Evolutionary conservation across 305 asterid species (phyloP).

Genomic region (Ajuga reptans): DNA sequence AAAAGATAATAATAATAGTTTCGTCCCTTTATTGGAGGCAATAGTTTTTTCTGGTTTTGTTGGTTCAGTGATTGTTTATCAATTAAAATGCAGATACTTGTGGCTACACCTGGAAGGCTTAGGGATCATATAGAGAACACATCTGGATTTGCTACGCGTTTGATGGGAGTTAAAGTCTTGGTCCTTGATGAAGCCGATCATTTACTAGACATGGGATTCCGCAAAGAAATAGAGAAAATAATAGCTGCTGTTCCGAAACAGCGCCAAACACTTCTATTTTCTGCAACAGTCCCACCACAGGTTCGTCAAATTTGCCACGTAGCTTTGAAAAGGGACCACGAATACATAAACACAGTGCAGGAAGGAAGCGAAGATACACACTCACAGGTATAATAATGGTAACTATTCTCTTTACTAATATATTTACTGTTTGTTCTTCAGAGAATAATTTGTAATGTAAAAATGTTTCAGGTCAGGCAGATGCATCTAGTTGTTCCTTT

Average conservation of each 20-base stretch:
- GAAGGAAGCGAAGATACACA: slow-evolving; percentile 98
- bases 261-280: slow-evolving; percentile 95
- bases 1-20: too few species aligned
- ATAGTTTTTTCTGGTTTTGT: background rate
- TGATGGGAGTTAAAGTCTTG: slow-evolving; percentile 87
- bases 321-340: slow-evolving; percentile 91
- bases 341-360: slow-evolving; percentile 69
- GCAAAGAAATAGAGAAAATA: slow-evolving; percentile 83
- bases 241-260: slow-evolving; percentile 87
- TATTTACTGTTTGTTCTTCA: background rate
- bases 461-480: slow-evolving; percentile 65
- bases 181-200: slow-evolving; percentile 98
- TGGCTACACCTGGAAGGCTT: slow-evolving; percentile 97
- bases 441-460: slow-evolving; percentile 9
- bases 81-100: slow-evolving; percentile 59
- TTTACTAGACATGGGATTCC: slow-evolving; percentile 95
- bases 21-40: background rate
- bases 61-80: background rate
- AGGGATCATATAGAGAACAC: slow-evolving; percentile 91
- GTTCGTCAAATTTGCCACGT: slow-evolving; percentile 88
- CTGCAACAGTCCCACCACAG: slow-evolving; percentile 91
- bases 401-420: background rate
- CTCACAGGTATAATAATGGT: slow-evolving; percentile 48
- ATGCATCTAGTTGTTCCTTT: slow-evolving; percentile 68
- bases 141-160: slow-evolving; percentile 78